phyloP scores from a whole-genome alignment of 306 rosid species.

The Prunus padus region DNA sequence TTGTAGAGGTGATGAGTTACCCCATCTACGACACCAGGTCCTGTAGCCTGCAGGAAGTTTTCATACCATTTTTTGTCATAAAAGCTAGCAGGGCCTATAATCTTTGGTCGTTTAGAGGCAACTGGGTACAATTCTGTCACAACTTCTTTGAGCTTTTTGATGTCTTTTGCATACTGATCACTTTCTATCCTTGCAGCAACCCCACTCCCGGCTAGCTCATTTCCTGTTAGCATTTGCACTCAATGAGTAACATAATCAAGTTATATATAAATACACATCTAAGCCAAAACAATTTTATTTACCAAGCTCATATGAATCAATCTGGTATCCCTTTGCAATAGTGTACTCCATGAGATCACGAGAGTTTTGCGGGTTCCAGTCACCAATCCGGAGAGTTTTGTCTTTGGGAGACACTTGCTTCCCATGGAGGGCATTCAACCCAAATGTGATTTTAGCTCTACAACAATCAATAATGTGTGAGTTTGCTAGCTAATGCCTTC shows the following conservation, averaged over 20 bases:
- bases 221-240: constrained; percentile 35
- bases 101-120: constrained; percentile 44
- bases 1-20: constrained; percentile 70
- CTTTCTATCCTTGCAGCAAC: constrained; percentile 45
- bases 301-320: constrained; percentile 58
- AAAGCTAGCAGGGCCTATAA: constrained; percentile 68
- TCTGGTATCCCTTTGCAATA: constrained; percentile 51
- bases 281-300: neutral
- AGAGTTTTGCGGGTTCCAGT: constrained; percentile 54
- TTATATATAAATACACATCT: neutral
- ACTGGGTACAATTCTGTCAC: constrained; percentile 39
- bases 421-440: constrained; percentile 58
- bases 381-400: constrained; percentile 35
- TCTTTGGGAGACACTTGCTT: constrained; percentile 32
- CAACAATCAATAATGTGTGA: neutral
- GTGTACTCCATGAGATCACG: constrained; percentile 50
- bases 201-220: constrained; percentile 53
- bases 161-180: constrained; percentile 53
- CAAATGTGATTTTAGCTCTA: constrained; percentile 55
- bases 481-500: neutral
- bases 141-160: constrained; percentile 31
- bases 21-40: constrained; percentile 47
- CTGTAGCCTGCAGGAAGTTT: constrained; percentile 42
- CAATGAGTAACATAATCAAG: neutral
- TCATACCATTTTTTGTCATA: constrained; percentile 53